A percentile compares a stretch with the other conserved stretches of the same genome.
phyloP scores from a whole-genome alignment of 2,329 filamentous ascomycete genomes.

The Clathrospora elynae region DNA sequence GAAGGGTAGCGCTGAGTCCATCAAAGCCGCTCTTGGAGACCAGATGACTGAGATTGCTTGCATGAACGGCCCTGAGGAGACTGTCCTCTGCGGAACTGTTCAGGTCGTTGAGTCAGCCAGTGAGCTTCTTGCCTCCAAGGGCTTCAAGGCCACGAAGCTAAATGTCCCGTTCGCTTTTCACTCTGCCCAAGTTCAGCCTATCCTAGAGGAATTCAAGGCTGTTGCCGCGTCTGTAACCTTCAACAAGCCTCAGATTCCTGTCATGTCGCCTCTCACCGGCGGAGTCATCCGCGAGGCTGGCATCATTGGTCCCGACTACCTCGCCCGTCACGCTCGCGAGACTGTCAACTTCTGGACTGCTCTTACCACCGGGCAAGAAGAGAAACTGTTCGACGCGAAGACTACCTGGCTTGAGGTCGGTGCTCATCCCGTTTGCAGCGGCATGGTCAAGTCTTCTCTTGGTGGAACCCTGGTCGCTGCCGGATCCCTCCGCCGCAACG shows the following conservation, averaged over 20 bases:
- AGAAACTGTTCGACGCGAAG: constrained; percentile 66
- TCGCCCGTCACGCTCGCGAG: constrained; percentile 68
- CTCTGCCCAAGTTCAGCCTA: constrained; percentile 67
- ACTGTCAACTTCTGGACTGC: constrained; percentile 71
- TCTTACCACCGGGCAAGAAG: constrained; percentile 62
- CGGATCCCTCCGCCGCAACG: constrained; percentile 66
- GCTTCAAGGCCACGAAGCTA: constrained; percentile 66
- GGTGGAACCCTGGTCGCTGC: constrained; percentile 60
- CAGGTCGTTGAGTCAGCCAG: constrained; percentile 63
- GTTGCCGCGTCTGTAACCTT: constrained; percentile 61
- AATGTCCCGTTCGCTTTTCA: constrained; percentile 71
- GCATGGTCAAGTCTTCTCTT: constrained; percentile 70
- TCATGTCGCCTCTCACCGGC: constrained; percentile 71
- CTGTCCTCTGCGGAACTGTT: constrained; percentile 70
- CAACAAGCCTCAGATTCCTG: constrained; percentile 62
- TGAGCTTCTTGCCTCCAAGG: constrained; percentile 56
- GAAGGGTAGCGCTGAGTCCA: constrained; percentile 57
- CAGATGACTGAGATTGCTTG: constrained; percentile 66
- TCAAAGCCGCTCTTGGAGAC: constrained; percentile 58
- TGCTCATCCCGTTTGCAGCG: constrained; percentile 71
- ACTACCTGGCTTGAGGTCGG: constrained; percentile 75
- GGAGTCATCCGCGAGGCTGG: constrained; percentile 63
- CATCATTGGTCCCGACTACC: constrained; percentile 65
- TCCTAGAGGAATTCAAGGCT: constrained; percentile 64
- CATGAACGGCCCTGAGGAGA: constrained; percentile 76